phyloP scores from a whole-genome alignment of 805 yeast species.

The Zygoascus biomembranicola region DNA sequence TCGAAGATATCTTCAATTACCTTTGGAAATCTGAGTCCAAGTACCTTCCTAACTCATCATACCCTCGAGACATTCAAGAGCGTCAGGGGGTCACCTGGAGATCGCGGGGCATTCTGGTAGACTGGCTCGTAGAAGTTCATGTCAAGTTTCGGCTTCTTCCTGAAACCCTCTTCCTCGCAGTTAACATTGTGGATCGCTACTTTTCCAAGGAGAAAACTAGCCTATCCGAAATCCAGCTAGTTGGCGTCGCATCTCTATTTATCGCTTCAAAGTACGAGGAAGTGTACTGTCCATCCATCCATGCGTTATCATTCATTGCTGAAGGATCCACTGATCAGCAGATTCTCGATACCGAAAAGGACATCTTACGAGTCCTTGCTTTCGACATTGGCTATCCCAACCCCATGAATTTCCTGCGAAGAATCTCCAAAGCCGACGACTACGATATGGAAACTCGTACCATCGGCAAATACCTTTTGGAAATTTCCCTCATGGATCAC shows the following conservation, averaged over 20 bases:
- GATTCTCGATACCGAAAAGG: conserved; percentile 75
- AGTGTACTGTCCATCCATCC: conserved; percentile 77
- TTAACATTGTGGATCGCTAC: conserved; percentile 81
- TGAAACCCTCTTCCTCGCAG: conserved; percentile 76
- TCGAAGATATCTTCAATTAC: conserved; percentile 75
- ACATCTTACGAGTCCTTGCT: conserved; percentile 58
- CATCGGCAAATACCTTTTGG: conserved; percentile 75
- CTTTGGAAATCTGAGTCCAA: conserved; percentile 61
- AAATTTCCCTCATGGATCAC: conserved; percentile 67
- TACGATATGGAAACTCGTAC: conserved; percentile 80
- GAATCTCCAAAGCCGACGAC: conserved; percentile 86
- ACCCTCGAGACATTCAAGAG: conserved; percentile 54
- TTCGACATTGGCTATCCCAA: conserved; percentile 79
- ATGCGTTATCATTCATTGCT: conserved; percentile 79
- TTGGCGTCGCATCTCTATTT: conserved; percentile 79
- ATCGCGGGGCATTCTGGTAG: conserved; percentile 81
- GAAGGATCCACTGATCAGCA: conserved; percentile 79
- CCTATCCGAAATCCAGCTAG: conserved; percentile 70
- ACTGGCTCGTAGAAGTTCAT: conserved; percentile 91
- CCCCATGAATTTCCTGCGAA: conserved; percentile 81
- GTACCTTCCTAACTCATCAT: conserved; percentile 54
- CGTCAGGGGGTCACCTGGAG: conserved; percentile 50
- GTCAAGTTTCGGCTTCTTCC: conserved; percentile 73
- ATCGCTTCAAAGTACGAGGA: conserved; percentile 93
- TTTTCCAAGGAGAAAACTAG: conserved; percentile 67